Percentiles rank a stretch among this genome's conserved stretches.
Evolutionary conservation across 345 rosid genomes (phyloP).

Genomic region (Eutrema japonicum): DNA sequence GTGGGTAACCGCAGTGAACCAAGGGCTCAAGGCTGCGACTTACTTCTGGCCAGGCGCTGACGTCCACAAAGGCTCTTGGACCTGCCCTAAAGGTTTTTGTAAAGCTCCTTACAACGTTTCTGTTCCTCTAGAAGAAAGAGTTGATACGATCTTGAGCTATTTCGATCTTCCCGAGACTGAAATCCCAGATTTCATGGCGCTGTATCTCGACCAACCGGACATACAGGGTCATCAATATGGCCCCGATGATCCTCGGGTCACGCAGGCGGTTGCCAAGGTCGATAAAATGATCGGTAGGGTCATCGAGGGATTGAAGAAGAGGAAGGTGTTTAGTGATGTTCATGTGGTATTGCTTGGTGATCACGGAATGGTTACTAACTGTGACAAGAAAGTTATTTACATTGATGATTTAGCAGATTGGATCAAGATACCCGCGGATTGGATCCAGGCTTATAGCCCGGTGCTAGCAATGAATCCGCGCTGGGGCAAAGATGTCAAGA

Average conservation of each 20-base stretch:
- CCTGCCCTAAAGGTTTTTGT: constrained; percentile 64
- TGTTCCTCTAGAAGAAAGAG: constrained; percentile 76
- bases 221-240: constrained; percentile 86
- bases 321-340: constrained; percentile 78
- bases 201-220: constrained; percentile 88
- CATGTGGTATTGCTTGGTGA: constrained; percentile 79
- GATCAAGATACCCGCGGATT: constrained; percentile 62
- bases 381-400: constrained; percentile 69
- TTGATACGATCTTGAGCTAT: constrained; percentile 69
- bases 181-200: constrained; percentile 69
- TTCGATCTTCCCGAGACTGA: constrained; percentile 67
- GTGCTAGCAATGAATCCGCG: constrained; percentile 77
- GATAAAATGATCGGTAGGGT: constrained; percentile 78
- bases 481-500: constrained; percentile 44
- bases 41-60: constrained; percentile 97
- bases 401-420: constrained; percentile 72
- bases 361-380: constrained; percentile 93
- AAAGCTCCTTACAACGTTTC: constrained; percentile 59
- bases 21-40: constrained; percentile 77
- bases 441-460: constrained; percentile 69
- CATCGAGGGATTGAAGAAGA: constrained; percentile 72
- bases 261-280: constrained; percentile 61
- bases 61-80: constrained; percentile 84
- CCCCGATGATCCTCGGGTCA: constrained; percentile 79
- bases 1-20: constrained; percentile 81